Conservation (phyloP, 164 flowering plant genomes). For the Euptelea pleiosperma region DNA sequence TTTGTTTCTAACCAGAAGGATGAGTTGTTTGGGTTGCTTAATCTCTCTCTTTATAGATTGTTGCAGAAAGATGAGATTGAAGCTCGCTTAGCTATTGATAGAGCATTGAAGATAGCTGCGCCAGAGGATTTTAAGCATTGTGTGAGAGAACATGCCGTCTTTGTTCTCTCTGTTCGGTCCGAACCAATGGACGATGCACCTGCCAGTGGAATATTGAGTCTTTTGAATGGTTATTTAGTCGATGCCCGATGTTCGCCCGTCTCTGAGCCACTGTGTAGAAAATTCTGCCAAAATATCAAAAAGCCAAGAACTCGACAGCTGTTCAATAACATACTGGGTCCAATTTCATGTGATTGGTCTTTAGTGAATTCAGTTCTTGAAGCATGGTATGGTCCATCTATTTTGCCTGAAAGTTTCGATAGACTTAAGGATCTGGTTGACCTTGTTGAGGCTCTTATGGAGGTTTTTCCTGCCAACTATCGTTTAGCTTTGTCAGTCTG, state of each 20-base stretch:
- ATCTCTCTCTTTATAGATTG: constrained; percentile 49
- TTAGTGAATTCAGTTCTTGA: constrained; percentile 60
- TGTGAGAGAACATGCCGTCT: constrained; percentile 55
- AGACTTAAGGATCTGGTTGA: constrained; percentile 54
- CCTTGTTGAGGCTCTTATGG: constrained; percentile 67
- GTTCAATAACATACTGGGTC: constrained; percentile 42
- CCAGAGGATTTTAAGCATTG: constrained; percentile 45
- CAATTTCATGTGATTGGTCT: constrained; percentile 48
- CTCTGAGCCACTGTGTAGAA: constrained; percentile 56
- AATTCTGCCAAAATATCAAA: constrained; percentile 39
- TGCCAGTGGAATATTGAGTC: constrained; percentile 20
- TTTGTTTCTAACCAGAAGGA: constrained; percentile 31
- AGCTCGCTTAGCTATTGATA: constrained; percentile 53
- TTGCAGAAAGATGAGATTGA: constrained; percentile 46
- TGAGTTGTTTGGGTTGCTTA: constrained; percentile 57
- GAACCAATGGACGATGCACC: constrained; percentile 24
- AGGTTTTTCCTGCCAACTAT: constrained; percentile 59
- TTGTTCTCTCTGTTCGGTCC: constrained; percentile 31
- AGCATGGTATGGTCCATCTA: constrained; percentile 66
- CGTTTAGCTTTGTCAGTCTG: constrained; percentile 51
- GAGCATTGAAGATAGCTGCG: constrained; percentile 46
- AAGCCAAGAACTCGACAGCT: constrained; percentile 60
- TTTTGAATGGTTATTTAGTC: constrained; percentile 38
- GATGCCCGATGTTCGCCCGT: constrained; percentile 25
- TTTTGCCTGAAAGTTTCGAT: constrained; percentile 46